Base-by-base conservation (phyloP, 768 basidiomycete species). In the Tricholoma saponaceum region DNA sequence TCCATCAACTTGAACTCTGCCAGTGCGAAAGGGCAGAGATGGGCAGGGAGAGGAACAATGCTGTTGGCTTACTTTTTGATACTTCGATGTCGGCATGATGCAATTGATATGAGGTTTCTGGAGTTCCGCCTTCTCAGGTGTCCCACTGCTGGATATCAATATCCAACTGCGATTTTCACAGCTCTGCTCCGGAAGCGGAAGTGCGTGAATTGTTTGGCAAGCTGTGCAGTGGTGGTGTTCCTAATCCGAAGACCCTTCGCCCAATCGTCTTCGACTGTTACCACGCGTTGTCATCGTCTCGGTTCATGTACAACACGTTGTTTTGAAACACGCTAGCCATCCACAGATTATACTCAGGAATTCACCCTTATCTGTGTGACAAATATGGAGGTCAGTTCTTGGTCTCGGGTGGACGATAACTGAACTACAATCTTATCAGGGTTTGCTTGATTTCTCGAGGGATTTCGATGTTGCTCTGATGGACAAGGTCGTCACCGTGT, bases 381-480 rank as follows among this genome's bases (percentile, higher is more conserved):
- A 61, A 73, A 63, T 64, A 83, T 83, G 81, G 81, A 83, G 77
- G 81, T 78, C 53, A 18, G 71, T 67, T 22, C 28, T 35, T 20
- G 44, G 25, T 56, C 44, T 60, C 33, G 62, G 50, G 28, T 52
- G 26, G 22, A 53, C 66, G 20, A 65, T 70, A 55, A 69, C 57
- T 63, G 56, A 65, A 60, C 60, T 50, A 56, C 51, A 55, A 25
- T 54, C 23, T 54, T 57, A 62, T 47, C 63, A 96, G 95, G 85
- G 80, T 72, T 81, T 97, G 66, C 88, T 96, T 70, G 94, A 97
- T 82, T 94, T 95, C 79, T 87, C 87, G 65, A 84, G 83, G 67
- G 94, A 96, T 67, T 92, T 98, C 74, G 95, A 98, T 82, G 87
- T 97, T 72, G 74, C 80, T 60, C 82, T 98, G 61, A 81, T 98